Evolutionary conservation across 176 grass and related monocot genomes (phyloP).

Genomic region (Areca catechu): DNA sequence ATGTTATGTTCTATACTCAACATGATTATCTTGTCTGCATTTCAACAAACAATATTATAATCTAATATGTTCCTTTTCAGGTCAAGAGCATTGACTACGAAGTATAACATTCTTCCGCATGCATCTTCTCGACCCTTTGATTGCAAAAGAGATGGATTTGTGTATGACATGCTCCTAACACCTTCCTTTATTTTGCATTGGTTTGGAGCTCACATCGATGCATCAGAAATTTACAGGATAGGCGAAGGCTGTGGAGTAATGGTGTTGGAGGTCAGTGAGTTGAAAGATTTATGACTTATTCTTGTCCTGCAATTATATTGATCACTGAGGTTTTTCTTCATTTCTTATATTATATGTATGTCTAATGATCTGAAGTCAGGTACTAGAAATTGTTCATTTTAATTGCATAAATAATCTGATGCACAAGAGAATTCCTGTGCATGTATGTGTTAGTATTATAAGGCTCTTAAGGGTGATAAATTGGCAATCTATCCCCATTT

Average conservation of each 20-base stretch:
- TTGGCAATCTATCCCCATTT: too few species aligned
- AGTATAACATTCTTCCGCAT: slow-evolving; percentile 54
- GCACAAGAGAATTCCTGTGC: too few species aligned
- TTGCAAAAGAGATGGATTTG: slow-evolving; percentile 95
- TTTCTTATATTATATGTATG: too few species aligned
- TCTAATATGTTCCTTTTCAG: slow-evolving; percentile 21
- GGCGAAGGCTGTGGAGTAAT: slow-evolving; percentile 92
- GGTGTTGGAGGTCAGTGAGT: slow-evolving; percentile 83
- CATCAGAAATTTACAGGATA: slow-evolving; percentile 46
- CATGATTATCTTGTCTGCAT: too few species aligned
- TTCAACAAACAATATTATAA: too few species aligned
- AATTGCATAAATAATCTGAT: too few species aligned
- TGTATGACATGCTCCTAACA: slow-evolving; percentile 35
- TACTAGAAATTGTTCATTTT: too few species aligned
- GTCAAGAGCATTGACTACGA: slow-evolving; percentile 77
- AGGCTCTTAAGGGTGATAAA: too few species aligned
- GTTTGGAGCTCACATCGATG: neutral
- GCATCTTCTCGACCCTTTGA: slow-evolving; percentile 82
- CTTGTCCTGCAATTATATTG: neutral
- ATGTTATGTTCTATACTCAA: too few species aligned
- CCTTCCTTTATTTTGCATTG: neutral
- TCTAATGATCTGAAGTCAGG: too few species aligned
- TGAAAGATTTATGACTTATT: neutral
- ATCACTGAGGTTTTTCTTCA: too few species aligned
- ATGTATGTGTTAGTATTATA: too few species aligned